phyloP scores from a whole-genome alignment of 345 rosid genomes.

The Eucalyptus cloeziana region DNA sequence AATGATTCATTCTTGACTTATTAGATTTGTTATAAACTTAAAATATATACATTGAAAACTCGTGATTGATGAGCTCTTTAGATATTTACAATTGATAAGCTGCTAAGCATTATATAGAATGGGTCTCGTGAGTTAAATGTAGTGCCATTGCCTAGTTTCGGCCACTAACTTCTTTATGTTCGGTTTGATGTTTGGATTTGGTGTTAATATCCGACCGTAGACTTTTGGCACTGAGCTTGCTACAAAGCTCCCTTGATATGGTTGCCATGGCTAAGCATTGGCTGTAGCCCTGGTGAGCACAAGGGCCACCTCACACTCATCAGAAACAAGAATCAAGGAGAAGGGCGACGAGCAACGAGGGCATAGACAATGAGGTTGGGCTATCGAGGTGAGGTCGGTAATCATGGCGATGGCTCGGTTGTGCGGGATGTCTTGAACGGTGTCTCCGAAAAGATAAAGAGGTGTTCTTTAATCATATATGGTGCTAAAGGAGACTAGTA shows the following conservation, averaged over 20 bases:
- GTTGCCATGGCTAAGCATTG: neutral
- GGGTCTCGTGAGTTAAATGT: neutral
- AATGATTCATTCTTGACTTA: neutral
- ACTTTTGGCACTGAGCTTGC: neutral
- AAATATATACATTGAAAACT: neutral
- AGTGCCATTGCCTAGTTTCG: neutral
- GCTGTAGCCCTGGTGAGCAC: neutral
- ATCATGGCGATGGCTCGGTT: neutral
- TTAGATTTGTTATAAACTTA: neutral
- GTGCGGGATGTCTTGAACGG: neutral
- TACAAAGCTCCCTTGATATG: neutral
- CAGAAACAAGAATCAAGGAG: neutral
- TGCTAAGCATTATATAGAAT: neutral
- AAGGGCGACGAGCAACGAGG: neutral
- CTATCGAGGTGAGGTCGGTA: neutral
- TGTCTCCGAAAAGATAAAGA: neutral
- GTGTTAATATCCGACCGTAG: neutral
- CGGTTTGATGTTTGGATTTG: fast-evolving
- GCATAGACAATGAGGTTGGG: neutral
- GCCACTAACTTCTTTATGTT: neutral
- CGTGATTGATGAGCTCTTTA: no score
- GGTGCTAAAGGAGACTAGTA: neutral
- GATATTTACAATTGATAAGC: neutral
- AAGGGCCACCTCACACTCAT: neutral
- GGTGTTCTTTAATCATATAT: neutral